Evolutionary conservation across 805 yeast genomes (phyloP).

Genomic region (Saccharomyces eubayanus): DNA sequence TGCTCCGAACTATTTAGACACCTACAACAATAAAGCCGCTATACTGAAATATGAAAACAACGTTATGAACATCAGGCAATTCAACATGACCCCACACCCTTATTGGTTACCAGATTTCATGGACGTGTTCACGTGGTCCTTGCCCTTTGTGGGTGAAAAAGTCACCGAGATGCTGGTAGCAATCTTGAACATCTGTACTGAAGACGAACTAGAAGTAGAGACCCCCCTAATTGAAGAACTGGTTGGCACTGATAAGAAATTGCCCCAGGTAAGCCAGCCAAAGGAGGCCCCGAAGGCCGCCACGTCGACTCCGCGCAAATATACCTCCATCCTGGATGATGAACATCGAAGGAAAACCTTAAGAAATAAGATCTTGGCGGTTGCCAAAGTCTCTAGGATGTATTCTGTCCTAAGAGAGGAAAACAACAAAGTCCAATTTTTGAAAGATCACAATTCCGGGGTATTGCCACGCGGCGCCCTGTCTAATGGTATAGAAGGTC

Average conservation of each 20-base stretch:
- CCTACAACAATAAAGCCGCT: slow-evolving; percentile 91
- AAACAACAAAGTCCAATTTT: slow-evolving; percentile 72
- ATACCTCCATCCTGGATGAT: slow-evolving; percentile 18
- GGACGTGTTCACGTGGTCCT: slow-evolving; percentile 96
- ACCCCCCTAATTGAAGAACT: slow-evolving; percentile 43
- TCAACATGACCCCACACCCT: slow-evolving; percentile 88
- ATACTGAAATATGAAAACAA: slow-evolving; percentile 84
- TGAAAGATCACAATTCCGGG: slow-evolving; percentile 69
- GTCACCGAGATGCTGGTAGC: slow-evolving; percentile 88
- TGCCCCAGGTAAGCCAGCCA: background rate
- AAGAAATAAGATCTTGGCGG: slow-evolving; percentile 84
- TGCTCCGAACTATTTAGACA: slow-evolving; percentile 91
- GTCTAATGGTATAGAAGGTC: slow-evolving; percentile 73
- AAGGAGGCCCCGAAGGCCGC: slow-evolving; percentile 1
- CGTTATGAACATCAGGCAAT: slow-evolving; percentile 91
- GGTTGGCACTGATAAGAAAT: slow-evolving; percentile 24
- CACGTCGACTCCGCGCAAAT: background rate
- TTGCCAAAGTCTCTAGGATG: slow-evolving; percentile 93
- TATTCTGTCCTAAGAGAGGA: slow-evolving; percentile 82
- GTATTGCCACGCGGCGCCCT: slow-evolving; percentile 78
- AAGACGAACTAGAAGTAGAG: slow-evolving; percentile 78
- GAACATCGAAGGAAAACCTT: slow-evolving; percentile 43
- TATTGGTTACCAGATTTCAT: slow-evolving; percentile 94
- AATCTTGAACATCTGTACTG: slow-evolving; percentile 87
- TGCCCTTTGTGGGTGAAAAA: slow-evolving; percentile 95